phyloP scores from a whole-genome alignment of 169 alveolate genomes.

The Babesia divergens region DNA sequence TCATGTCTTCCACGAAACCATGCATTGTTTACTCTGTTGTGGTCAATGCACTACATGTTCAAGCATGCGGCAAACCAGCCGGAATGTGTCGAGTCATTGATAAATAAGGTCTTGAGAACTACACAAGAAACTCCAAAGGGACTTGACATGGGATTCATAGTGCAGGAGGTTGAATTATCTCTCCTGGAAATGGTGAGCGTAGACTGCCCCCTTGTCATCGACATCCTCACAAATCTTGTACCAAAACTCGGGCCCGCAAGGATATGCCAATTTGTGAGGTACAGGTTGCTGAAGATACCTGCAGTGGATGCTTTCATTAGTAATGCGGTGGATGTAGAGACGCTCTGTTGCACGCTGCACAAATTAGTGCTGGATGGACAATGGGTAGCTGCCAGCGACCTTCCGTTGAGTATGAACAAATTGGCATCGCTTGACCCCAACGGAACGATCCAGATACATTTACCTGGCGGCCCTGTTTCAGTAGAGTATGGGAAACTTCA shows the following conservation, averaged over 20 bases:
- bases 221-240: slow-evolving; percentile 38
- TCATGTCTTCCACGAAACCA: slow-evolving; percentile 70
- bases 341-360: slow-evolving; percentile 14
- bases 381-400: slow-evolving; percentile 12
- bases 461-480: slow-evolving; percentile 3
- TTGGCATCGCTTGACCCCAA: slow-evolving; percentile 14
- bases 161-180: slow-evolving; percentile 50
- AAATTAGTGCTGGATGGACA: slow-evolving; percentile 19
- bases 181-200: slow-evolving; percentile 61
- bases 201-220: slow-evolving; percentile 37
- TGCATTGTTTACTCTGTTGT: slow-evolving; percentile 65
- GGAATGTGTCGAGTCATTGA: slow-evolving; percentile 68
- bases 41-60: slow-evolving; percentile 66
- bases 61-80: slow-evolving; percentile 64
- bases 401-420: slow-evolving; percentile 22
- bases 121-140: slow-evolving; percentile 61
- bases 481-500: slow-evolving; percentile 16
- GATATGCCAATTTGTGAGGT: slow-evolving; percentile 50
- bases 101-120: slow-evolving; percentile 64
- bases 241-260: slow-evolving; percentile 48
- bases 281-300: slow-evolving; percentile 43
- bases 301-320: slow-evolving; percentile 50
- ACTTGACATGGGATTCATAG: slow-evolving; percentile 28
- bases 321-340: slow-evolving; percentile 43
- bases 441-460: neutral